Percentiles rank a stretch among this genome's conserved stretches.
These are phyloP conservation scores for Yamagishiella unicocca DNA, from an alignment of 139 green algal species.

Conservation along the genomic window DNA sequence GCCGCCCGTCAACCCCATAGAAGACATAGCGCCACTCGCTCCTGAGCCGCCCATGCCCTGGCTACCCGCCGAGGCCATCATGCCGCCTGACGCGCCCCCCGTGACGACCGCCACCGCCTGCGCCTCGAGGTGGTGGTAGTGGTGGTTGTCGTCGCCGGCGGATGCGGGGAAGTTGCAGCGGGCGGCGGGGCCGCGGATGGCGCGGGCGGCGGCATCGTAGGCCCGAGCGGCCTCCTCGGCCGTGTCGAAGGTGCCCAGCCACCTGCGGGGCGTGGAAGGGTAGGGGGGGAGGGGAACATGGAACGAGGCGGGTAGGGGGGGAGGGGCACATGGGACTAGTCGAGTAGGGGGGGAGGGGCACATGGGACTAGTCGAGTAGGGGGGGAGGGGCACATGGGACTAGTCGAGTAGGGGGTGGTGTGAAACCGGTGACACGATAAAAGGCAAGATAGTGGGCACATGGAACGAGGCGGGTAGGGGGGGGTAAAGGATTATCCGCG, in stretches of 20 bases:
- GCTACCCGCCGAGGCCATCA: neutral
- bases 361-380: too few relatives aligned
- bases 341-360: too few relatives aligned
- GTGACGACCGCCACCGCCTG: neutral
- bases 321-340: too few relatives aligned
- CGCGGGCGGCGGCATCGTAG: conserved; percentile 93
- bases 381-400: too few relatives aligned
- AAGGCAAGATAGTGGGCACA: too few relatives aligned
- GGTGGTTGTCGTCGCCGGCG: conserved; percentile 9
- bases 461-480: too few relatives aligned
- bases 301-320: too few relatives aligned
- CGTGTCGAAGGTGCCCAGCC: conserved; percentile 98
- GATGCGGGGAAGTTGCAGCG: conserved; percentile 92
- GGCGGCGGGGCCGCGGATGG: conserved; percentile 87
- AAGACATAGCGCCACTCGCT: neutral
- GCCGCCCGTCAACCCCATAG: neutral
- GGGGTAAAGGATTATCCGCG: too few relatives aligned
- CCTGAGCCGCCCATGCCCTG: neutral
- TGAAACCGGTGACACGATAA: too few relatives aligned
- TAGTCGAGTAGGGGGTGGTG: too few relatives aligned
- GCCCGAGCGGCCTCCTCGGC: conserved; percentile 93
- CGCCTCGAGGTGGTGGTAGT: conserved; percentile 14
- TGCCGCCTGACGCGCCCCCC: neutral
- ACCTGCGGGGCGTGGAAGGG: conserved; percentile 75
- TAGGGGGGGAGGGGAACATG: too few relatives aligned